Evolutionary conservation across 2,329 filamentous ascomycete species (phyloP), one percentile per base, ranked within the genome.

Genomic region (Trichoderma simmonsii): DNA sequence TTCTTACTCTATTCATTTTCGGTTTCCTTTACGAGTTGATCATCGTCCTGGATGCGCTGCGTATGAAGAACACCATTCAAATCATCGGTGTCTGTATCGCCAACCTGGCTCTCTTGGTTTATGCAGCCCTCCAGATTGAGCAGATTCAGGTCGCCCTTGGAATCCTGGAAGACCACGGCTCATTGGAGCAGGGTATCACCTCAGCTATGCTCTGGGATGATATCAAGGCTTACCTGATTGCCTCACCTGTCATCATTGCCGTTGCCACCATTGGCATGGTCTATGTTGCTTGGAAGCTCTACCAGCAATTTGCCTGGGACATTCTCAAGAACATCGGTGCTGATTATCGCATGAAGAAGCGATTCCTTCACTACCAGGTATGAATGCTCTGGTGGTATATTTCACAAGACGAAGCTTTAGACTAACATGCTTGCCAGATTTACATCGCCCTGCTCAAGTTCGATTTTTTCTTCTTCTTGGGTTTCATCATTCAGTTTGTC

Each of bases 391-490:
- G 15, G 7, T 11, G 12, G 9, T 28, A 24, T 21, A 6, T 24
- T 7, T 1, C 8, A 11, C 3, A 21, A 70, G 26, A 12, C 6
- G 18, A 12, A 36, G 11, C 34, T 6, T 18, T 34, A 9, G 26
- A 24, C 77, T 81, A 74, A 78, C 73, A 21, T 32, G 0, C 3
- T 4, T 7, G 2, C 11, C 32, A 97, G 95, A 95, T 99, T 81
- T 99, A 98, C 83, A 98, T 99, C 78, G 94, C 96, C 48, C 88
- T 99, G 12, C 88, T 99, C 75, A 99, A 99, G 83, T 99, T 99
- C 81, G 96, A 99, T 84, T 98, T 99, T 83, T 99, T 99, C 90
- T 98, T 99, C 86, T 99, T 99, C 87, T 90, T 99, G 65, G 96
- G 95, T 70, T 99, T 99, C 82, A 98, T 96, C 7, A 93, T 99